Conservation (phyloP, 148 eudicot species). For the Heliosperma pusillum region DNA sequence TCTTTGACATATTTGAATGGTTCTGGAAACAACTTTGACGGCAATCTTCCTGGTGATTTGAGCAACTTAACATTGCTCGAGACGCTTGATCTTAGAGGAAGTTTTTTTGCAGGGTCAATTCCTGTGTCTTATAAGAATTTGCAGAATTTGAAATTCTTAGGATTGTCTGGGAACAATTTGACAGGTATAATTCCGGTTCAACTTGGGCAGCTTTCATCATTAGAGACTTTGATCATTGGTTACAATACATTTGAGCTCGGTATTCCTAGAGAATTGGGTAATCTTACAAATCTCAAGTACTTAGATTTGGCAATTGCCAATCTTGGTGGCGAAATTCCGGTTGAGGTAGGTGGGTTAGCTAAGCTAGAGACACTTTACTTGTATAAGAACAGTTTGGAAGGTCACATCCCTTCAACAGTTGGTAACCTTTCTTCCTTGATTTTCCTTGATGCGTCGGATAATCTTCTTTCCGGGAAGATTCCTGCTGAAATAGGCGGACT, state of each 20-base stretch:
- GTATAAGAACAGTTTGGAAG: slow-evolving; percentile 60
- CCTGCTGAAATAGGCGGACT: slow-evolving; percentile 50
- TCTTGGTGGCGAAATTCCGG: slow-evolving; percentile 60
- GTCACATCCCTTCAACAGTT: slow-evolving; percentile 52
- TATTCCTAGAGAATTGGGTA: slow-evolving; percentile 68
- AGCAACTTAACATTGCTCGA: slow-evolving; percentile 57
- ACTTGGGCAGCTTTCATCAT: slow-evolving; percentile 46
- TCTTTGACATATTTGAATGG: slow-evolving; percentile 45
- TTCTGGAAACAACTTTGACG: slow-evolving; percentile 72
- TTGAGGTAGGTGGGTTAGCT: slow-evolving; percentile 49
- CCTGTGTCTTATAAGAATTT: slow-evolving; percentile 47
- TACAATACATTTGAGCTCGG: slow-evolving; percentile 62
- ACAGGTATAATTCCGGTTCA: slow-evolving; percentile 56
- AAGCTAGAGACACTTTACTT: slow-evolving; percentile 51
- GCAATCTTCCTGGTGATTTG: slow-evolving; percentile 62
- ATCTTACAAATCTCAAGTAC: slow-evolving; percentile 64
- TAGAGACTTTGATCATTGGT: slow-evolving; percentile 69
- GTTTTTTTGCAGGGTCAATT: slow-evolving; percentile 58
- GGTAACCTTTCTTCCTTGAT: slow-evolving; percentile 48
- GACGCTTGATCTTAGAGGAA: slow-evolving; percentile 67
- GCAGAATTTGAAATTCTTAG: slow-evolving; percentile 59
- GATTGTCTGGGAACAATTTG: slow-evolving; percentile 79
- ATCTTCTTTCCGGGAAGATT: slow-evolving; percentile 61
- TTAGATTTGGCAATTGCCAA: slow-evolving; percentile 75
- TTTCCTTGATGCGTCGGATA: slow-evolving; percentile 64